Evolutionary conservation across 1,284 basidiomycete genomes (phyloP), one percentile per base, ranked within the genome.

Genomic region (Ustanciosporium gigantosporum): DNA sequence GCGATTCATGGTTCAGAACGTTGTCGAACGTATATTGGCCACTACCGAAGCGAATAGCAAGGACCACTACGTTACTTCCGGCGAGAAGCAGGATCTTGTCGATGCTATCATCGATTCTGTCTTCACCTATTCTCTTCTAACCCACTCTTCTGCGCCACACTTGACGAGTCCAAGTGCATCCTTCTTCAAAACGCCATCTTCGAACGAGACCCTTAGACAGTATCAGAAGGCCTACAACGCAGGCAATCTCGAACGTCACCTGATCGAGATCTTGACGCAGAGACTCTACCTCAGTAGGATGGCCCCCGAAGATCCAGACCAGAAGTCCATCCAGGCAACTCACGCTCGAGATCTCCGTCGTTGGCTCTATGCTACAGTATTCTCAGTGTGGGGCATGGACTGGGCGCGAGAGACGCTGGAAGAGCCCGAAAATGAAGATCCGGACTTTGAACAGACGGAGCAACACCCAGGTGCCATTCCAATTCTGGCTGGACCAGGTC

Each of bases 391-490:
- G 61, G 71, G 71, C 1, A 66, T 74, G 68, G 40, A 40, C 6
- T 74, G 71, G 71, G 64, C 69, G 5, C 42, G 71, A 6, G 58
- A 72, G 1, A 56, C 53, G 1, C 23, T 71, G 39, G 65, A 65
- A 15, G 68, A 67, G 31, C 67, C 68, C 5, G 36, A 29, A 7
- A 46, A 34, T 2, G 51, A 47, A 4, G 46, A 61, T 1, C 48
- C 42, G 2, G 46, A 46, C 0, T 36, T 31, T 9, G 36, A 25
- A 11, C 27, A 5, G 1, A 36, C 24, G 23, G 31, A 20, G 5
- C 5, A 8, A 11, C 23, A 42, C 11, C 1, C 29, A 2, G 17
- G 46, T 15, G 43, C 43, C 11, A 49, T 48, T 25, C 47, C 40
- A 35, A 59, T 59, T 27, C 22, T 62, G 20, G 59, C 59, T 0